Evolutionary conservation across 768 basidiomycete species (phyloP).

Genomic region (Lepiota venenata): DNA sequence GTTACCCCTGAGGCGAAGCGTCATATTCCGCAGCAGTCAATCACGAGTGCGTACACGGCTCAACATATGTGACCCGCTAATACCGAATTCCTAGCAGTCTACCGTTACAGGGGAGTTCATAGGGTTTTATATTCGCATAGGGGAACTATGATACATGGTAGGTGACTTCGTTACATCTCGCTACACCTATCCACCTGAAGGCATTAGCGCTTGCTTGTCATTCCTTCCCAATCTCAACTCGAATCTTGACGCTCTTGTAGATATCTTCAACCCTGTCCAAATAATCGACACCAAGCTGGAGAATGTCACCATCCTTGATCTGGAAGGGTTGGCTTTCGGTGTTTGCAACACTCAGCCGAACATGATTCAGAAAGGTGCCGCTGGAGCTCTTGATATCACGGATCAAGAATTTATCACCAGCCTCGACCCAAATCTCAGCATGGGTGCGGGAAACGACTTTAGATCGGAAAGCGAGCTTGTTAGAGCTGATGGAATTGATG

Average conservation of each 20-base stretch:
- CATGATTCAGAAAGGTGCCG: slow-evolving; percentile 96
- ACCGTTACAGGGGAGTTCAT: too few species aligned
- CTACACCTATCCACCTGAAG: too few species aligned
- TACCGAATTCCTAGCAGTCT: too few species aligned
- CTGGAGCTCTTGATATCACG: slow-evolving; percentile 80
- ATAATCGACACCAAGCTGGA: slow-evolving; percentile 96
- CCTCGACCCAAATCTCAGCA: slow-evolving; percentile 89
- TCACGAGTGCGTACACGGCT: too few species aligned
- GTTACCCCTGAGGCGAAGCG: too few species aligned
- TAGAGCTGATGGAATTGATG: slow-evolving; percentile 65
- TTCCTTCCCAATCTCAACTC: slow-evolving; percentile 83
- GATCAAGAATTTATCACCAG: slow-evolving; percentile 73
- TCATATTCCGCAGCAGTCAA: too few species aligned
- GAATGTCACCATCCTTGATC: slow-evolving; percentile 89
- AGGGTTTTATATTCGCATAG: too few species aligned
- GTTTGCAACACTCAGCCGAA: slow-evolving; percentile 81
- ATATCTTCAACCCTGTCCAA: slow-evolving; percentile 97
- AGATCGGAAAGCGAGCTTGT: slow-evolving; percentile 90
- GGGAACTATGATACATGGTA: too few species aligned
- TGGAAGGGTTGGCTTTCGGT: slow-evolving; percentile 73
- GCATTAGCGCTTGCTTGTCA: slow-evolving; percentile 89
- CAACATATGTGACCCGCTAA: too few species aligned
- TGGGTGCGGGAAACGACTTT: slow-evolving; percentile 95
- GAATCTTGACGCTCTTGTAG: slow-evolving; percentile 95
- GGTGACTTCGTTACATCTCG: too few species aligned